Percentiles rank a stretch among this genome's conserved stretches.
Conservation (phyloP, 2,329 filamentous ascomycete species). For the Setomelanomma holmii region DNA sequence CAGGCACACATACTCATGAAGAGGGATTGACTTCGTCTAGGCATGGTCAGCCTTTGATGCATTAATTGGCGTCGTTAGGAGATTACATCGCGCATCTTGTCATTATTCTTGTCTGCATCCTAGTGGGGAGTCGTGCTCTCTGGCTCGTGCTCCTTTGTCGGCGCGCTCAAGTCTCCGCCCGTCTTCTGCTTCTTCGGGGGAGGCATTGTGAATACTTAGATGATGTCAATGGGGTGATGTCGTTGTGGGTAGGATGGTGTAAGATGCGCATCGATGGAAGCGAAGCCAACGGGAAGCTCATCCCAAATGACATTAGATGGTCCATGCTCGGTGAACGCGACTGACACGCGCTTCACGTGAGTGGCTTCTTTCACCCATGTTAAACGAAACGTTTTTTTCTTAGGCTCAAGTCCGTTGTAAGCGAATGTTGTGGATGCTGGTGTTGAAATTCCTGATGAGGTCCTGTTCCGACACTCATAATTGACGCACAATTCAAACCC, state of each 20-base stretch:
- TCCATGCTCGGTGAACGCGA: constrained; percentile 2
- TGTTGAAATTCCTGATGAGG: no score
- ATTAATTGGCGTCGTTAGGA: neutral
- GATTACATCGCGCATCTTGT: neutral
- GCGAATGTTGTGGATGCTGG: no score
- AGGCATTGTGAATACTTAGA: neutral
- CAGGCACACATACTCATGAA: constrained; percentile 10
- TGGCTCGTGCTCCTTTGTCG: neutral
- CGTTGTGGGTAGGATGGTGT: no score
- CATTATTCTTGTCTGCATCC: neutral
- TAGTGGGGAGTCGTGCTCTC: neutral
- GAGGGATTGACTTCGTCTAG: neutral
- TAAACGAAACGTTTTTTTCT: no score
- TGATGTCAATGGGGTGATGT: no score
- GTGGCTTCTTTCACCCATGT: neutral
- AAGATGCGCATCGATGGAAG: no score
- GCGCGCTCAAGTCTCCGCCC: neutral
- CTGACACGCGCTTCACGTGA: constrained; percentile 8
- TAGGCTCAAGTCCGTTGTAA: no score
- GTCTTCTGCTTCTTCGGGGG: neutral
- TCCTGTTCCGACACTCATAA: no score
- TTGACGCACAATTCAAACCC: no score
- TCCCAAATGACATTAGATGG: constrained; percentile 2
- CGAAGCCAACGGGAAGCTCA: neutral
- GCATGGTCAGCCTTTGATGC: neutral